These are phyloP conservation scores for Avena eriantha DNA, from an alignment of 176 grass and related monocot genomes.

Conservation along the genomic window DNA sequence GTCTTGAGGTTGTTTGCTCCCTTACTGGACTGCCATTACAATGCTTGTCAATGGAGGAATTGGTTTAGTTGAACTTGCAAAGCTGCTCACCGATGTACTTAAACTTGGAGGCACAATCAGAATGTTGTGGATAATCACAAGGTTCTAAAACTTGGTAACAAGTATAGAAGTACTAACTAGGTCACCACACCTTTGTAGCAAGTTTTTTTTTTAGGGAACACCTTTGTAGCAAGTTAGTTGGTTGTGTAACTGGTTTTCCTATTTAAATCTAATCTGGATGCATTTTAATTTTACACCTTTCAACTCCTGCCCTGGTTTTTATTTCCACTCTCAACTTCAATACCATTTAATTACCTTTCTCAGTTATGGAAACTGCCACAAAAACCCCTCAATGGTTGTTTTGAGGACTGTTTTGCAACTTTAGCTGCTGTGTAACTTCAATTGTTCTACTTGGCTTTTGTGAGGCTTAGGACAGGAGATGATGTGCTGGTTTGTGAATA, in stretches of 20 bases:
- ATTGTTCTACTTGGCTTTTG: background rate
- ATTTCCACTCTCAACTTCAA: background rate
- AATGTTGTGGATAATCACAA: conserved; percentile 4
- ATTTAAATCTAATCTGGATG: background rate
- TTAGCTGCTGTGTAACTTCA: background rate
- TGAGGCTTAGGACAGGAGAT: conserved; percentile 7
- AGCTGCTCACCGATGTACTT: background rate
- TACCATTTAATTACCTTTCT: background rate
- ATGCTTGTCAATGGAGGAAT: conserved; percentile 16
- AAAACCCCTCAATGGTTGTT: background rate
- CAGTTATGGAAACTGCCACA: background rate
- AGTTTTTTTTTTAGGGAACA: background rate
- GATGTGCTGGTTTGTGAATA: background rate
- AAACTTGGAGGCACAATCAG: background rate
- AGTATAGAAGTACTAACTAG: background rate
- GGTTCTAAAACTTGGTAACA: background rate
- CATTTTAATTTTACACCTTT: background rate
- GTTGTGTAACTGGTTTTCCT: background rate
- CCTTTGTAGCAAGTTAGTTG: background rate
- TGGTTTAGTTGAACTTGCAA: background rate
- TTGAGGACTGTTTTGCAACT: background rate
- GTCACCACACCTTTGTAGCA: conserved; percentile 1
- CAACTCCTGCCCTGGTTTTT: background rate
- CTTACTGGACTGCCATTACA: conserved; percentile 27
- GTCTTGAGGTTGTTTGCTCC: conserved; percentile 18